Conservation (phyloP, 805 yeast species). For the Sugiyamaella boreocaroliniensis region DNA sequence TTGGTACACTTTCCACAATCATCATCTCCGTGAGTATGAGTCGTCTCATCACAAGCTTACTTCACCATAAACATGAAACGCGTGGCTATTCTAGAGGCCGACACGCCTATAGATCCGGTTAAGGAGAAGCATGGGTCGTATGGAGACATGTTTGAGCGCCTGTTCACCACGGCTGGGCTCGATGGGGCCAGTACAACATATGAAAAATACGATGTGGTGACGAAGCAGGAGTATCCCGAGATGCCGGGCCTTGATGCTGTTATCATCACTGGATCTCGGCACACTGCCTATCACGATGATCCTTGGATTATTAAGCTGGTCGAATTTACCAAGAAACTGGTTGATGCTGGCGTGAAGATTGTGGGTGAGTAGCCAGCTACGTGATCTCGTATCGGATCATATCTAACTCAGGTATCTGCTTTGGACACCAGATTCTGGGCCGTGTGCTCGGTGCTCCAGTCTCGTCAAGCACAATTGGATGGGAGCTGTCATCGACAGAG, state of each 20-base stretch:
- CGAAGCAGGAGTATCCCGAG: slow-evolving; percentile 25
- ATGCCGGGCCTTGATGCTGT: slow-evolving; percentile 26
- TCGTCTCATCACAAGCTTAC: background rate
- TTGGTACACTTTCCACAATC: too few relatives aligned
- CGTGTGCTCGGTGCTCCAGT: slow-evolving; percentile 59
- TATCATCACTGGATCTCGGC: slow-evolving; percentile 35
- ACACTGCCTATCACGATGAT: slow-evolving; percentile 29
- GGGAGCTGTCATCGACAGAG: slow-evolving; percentile 63
- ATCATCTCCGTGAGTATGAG: background rate
- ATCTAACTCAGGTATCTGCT: slow-evolving; percentile 58
- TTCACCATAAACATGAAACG: slow-evolving; percentile 3
- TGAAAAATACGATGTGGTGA: slow-evolving; percentile 27
- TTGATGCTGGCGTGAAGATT: slow-evolving; percentile 18
- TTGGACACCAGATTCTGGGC: slow-evolving; percentile 78
- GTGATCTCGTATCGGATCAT: background rate
- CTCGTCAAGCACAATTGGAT: slow-evolving; percentile 52
- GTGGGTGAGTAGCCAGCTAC: slow-evolving; percentile 13
- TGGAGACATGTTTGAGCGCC: slow-evolving; percentile 27
- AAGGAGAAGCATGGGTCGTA: slow-evolving; percentile 27
- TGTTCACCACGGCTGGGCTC: slow-evolving; percentile 26
- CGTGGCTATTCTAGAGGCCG: slow-evolving; percentile 33
- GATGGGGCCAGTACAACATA: slow-evolving; percentile 15
- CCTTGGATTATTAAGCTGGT: slow-evolving; percentile 33
- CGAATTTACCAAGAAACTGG: slow-evolving; percentile 20
- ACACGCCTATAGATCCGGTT: slow-evolving; percentile 25